Base-by-base conservation (phyloP, 495 filamentous ascomycete genomes). In the Xylaria palmicola region DNA sequence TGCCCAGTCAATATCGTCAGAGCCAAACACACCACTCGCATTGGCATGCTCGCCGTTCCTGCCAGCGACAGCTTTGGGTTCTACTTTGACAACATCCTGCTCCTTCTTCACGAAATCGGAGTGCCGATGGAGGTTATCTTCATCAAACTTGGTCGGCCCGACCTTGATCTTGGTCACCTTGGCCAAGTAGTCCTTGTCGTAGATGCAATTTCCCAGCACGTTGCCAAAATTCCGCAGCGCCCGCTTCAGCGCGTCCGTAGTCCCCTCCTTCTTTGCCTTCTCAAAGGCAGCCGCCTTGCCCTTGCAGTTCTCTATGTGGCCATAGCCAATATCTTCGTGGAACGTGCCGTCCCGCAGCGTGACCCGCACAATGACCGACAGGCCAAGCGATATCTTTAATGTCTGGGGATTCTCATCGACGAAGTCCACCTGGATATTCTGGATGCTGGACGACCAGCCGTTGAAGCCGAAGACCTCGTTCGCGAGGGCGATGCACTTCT, bases 401-500 rank as follows among this genome's bases (percentile, higher is more conserved):
- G 75, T 78, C 56, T 78, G 71, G 0, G 77, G 73, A 45, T 83
- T 72, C 68, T 83, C 77, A 55, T 83, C 80, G 54, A 95, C 91
- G 74, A 92, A 98, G 71, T 98, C 94, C 50, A 97, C 88, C 67
- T 93, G 87, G 17, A 96, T 87, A 63, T 92, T 88, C 68, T 89
- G 88, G 51, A 99, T 95, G 44, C 86, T 84, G 55, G 89, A 94
- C 12, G 90, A 95, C 94, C 94, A 99, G 44, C 94, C 94, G 75
- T 98, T 97, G 79, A 99, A 99, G 8, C 94, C 94, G 75, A 99
- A 97, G 4, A 98, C 90, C 66, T 99, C 92, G 68, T 99, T 99
- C 34, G 94, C 94, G 36, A 99, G 87, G 52, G 89, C 90, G 65
- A 99, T 98, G 72, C 86, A 90, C 76, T 98, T 98, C 65, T 98